Evolutionary conservation across 257 asterid genomes (phyloP).

Genomic region (Primulina eburnea): DNA sequence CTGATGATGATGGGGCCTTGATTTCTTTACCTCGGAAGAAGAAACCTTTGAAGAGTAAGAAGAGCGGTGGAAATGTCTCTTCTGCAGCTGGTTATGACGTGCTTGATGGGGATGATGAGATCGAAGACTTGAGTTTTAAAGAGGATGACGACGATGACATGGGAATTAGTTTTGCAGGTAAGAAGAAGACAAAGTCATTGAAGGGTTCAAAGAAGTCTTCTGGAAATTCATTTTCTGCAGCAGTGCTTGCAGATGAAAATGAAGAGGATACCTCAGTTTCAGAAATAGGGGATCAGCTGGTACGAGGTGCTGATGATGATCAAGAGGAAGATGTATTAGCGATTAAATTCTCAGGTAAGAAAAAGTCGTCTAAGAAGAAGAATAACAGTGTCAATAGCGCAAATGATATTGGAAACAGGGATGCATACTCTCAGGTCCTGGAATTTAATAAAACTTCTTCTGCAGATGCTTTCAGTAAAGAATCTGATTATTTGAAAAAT

Average conservation of each 20-base stretch:
- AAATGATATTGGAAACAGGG: slow-evolving; percentile 32
- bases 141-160: slow-evolving; percentile 52
- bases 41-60: slow-evolving; percentile 66
- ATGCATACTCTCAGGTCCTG: slow-evolving; percentile 32
- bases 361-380: slow-evolving; percentile 81
- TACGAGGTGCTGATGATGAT: slow-evolving; percentile 40
- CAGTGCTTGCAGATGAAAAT: slow-evolving; percentile 46
- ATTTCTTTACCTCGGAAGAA: slow-evolving; percentile 62
- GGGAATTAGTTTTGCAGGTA: slow-evolving; percentile 53
- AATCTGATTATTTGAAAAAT: slow-evolving; percentile 30
- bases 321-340: slow-evolving; percentile 46
- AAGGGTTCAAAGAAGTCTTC: slow-evolving; percentile 48
- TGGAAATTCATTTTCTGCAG: slow-evolving; percentile 39
- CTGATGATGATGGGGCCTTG: slow-evolving; percentile 32
- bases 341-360: slow-evolving; percentile 70
- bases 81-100: slow-evolving; percentile 42
- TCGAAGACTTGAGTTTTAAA: slow-evolving; percentile 37
- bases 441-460: slow-evolving; percentile 31
- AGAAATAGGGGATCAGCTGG: slow-evolving; percentile 32
- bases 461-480: slow-evolving; percentile 6
- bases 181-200: slow-evolving; percentile 67
- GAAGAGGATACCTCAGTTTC: slow-evolving; percentile 42
- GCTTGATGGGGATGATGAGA: slow-evolving; percentile 50
- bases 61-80: slow-evolving; percentile 33
- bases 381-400: slow-evolving; percentile 34